Conservation (phyloP, 1,139 yeast species). For the Insectozyma bohioensis region DNA sequence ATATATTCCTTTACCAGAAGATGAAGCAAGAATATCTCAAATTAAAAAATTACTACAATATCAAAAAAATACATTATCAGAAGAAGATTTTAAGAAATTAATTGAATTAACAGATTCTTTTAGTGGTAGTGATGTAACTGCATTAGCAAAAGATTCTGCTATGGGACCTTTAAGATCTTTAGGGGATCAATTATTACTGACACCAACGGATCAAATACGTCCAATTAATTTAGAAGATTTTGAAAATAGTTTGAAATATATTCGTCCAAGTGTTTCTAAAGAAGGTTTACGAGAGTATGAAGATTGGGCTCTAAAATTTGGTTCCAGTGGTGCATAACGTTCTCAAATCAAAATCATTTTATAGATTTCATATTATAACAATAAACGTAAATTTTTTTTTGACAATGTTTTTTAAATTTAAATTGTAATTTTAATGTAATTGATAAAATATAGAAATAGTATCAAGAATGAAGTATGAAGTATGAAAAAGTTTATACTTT, state of each 20-base stretch:
- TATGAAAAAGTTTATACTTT: too few species aligned
- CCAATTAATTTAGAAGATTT: conserved; percentile 80
- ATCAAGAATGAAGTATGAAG: too few species aligned
- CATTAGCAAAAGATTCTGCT: conserved; percentile 95
- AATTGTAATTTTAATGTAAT: too few species aligned
- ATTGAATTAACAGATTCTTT: conserved; percentile 73
- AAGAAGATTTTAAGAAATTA: conserved; percentile 59
- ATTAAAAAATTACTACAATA: conserved; percentile 65
- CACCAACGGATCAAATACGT: conserved; percentile 84
- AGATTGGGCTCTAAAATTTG: conserved; percentile 88
- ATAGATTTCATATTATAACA: too few species aligned
- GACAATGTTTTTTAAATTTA: too few species aligned
- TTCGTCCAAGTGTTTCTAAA: conserved; percentile 86
- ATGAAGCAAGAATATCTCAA: conserved; percentile 76
- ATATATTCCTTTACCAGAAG: conserved; percentile 92
- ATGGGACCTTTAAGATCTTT: conserved; percentile 94
- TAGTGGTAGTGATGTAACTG: conserved; percentile 93
- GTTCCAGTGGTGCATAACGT: conserved; percentile 79
- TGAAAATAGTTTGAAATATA: conserved; percentile 70
- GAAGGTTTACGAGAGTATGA: conserved; percentile 80
- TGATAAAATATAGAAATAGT: too few species aligned
- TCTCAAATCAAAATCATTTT: neutral
- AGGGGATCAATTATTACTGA: conserved; percentile 82
- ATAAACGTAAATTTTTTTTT: too few species aligned
- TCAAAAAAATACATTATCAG: conserved; percentile 73